Evolutionary conservation across 2,329 filamentous ascomycete species (phyloP).

Genomic region (Fusarium brachygibbosum): DNA sequence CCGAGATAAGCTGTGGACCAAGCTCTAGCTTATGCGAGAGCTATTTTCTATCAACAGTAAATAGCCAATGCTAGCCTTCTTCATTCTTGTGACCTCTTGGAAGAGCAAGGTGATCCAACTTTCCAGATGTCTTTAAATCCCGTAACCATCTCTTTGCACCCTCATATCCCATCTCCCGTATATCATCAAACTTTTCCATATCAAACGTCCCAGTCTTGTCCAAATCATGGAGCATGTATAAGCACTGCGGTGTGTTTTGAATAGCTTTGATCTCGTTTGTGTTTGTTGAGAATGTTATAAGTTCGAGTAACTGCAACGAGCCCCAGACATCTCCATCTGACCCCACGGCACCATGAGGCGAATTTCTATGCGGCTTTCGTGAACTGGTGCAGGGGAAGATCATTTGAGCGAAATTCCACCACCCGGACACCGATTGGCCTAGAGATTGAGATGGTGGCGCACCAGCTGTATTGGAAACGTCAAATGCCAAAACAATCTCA

Average conservation of each 20-base stretch:
- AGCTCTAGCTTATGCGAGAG: background rate
- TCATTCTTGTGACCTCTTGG: background rate
- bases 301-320: background rate
- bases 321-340: background rate
- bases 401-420: background rate
- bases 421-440: background rate
- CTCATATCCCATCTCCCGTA: background rate
- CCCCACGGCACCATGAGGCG: background rate
- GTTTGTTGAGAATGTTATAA: background rate
- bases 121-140: background rate
- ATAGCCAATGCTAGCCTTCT: background rate
- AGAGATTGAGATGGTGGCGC: background rate
- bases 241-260: background rate
- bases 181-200: background rate
- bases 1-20: conserved; percentile 12
- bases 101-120: background rate
- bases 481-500: background rate
- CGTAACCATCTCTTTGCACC: background rate
- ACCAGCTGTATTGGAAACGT: background rate
- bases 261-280: background rate
- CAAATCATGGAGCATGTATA: background rate
- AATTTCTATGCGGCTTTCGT: background rate
- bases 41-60: too few relatives aligned
- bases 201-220: background rate
- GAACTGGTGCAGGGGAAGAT: background rate